A percentile compares a stretch with the other conserved stretches of the same genome.
Evolutionary conservation across 2,329 filamentous ascomycete genomes (phyloP).

Genomic region (Lachnellula subtilissima): DNA sequence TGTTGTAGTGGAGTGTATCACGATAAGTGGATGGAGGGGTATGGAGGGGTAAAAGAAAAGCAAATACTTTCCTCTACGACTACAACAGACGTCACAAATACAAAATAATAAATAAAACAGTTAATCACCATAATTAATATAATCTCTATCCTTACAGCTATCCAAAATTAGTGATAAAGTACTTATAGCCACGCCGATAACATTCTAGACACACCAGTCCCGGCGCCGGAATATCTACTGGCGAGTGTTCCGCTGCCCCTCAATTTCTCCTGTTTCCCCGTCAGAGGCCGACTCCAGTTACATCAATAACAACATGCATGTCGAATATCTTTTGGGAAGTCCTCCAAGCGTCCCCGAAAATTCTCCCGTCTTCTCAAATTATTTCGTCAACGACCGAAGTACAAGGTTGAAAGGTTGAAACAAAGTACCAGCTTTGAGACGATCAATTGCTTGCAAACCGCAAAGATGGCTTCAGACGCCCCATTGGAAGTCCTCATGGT

Average conservation of each 20-base stretch:
- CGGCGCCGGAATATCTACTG: slow-evolving; percentile 17
- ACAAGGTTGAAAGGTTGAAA: neutral
- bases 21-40: no score
- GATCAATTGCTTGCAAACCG: neutral
- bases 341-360: neutral
- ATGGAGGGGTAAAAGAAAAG: no score
- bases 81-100: no score
- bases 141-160: no score
- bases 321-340: slow-evolving; percentile 1
- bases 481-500: slow-evolving; percentile 33
- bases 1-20: no score
- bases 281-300: slow-evolving; percentile 3
- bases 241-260: slow-evolving; percentile 11
- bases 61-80: no score
- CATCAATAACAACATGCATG: neutral
- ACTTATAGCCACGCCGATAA: no score
- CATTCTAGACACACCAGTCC: neutral
- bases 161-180: no score
- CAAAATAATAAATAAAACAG: no score
- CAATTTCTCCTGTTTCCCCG: slow-evolving; percentile 12
- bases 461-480: neutral
- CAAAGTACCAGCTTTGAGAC: neutral
- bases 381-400: no score
- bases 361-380: slow-evolving; percentile 1
- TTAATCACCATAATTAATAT: no score